phyloP scores from a whole-genome alignment of 2,329 filamentous ascomycete species.

The Pestalotiopsis sp. region DNA sequence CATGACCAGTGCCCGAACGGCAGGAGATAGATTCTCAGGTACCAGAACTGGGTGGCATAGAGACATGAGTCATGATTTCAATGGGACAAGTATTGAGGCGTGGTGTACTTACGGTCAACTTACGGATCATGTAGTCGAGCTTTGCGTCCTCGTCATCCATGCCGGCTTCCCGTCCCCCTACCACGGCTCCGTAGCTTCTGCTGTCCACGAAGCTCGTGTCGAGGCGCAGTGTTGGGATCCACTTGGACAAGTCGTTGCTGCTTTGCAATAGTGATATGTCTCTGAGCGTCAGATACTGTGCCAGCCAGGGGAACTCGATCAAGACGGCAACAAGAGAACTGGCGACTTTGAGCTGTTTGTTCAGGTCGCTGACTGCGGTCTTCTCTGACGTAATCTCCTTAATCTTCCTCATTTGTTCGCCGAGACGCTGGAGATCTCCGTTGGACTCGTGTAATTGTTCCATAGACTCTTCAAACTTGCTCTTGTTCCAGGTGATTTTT shows the following conservation, averaged over 20 bases:
- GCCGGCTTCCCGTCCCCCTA: neutral
- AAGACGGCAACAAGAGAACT: neutral
- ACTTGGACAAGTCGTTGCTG: neutral
- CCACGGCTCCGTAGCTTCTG: neutral
- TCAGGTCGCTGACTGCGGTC: neutral
- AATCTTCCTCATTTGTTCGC: neutral
- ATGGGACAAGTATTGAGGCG: neutral
- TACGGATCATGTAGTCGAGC: constrained; percentile 12
- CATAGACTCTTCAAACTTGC: neutral
- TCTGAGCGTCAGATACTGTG: neutral
- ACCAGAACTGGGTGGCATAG: neutral
- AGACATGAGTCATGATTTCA: neutral
- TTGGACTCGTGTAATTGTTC: neutral
- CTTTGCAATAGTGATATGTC: neutral
- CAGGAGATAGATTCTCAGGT: too few species aligned
- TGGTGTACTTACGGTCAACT: constrained; percentile 10
- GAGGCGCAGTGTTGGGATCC: neutral
- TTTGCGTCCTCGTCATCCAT: constrained; percentile 14
- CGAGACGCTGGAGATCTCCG: neutral
- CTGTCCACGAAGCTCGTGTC: neutral
- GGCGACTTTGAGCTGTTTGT: neutral
- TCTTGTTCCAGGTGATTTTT: neutral
- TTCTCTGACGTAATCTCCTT: neutral
- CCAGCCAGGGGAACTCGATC: neutral
- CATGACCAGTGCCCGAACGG: constrained; percentile 12